These are phyloP conservation scores for Verbascum thapsus DNA, from an alignment of 257 asterid species.

Conservation along the genomic window DNA sequence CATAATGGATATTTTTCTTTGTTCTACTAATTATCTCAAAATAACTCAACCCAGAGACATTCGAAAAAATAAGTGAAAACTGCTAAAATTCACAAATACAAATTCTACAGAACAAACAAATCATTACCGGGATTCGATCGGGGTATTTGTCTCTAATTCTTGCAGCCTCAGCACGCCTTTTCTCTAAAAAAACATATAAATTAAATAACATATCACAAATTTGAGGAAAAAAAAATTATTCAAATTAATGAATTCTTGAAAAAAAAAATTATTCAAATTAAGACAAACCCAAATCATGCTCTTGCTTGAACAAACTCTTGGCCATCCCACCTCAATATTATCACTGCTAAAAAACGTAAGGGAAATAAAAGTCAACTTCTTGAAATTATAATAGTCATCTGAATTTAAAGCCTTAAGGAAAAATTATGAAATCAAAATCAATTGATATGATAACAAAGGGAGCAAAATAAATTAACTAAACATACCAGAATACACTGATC, in stretches of 20 bases:
- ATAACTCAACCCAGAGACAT: too few relatives aligned
- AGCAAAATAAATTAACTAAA: too few relatives aligned
- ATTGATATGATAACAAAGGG: not conserved
- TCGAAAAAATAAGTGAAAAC: too few relatives aligned
- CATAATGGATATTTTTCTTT: not conserved
- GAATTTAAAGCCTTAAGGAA: not conserved
- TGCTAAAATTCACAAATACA: too few relatives aligned
- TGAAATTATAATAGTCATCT: constrained; percentile 1
- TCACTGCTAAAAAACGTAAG: constrained; percentile 23
- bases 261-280: too few relatives aligned
- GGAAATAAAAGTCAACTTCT: not conserved
- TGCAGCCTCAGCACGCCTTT: constrained; percentile 74
- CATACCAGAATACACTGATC: not conserved
- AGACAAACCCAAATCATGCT: constrained; percentile 64
- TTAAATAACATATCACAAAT: constrained; percentile 16
- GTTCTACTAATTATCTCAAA: not conserved
- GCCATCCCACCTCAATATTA: constrained; percentile 51
- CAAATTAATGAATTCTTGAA: too few relatives aligned
- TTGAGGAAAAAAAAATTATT: not conserved
- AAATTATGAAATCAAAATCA: not conserved
- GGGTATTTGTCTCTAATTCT: constrained; percentile 75
- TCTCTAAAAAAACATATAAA: constrained; percentile 41
- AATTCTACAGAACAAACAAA: not conserved
- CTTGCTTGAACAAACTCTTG: constrained; percentile 67
- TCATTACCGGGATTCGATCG: constrained; percentile 72